These are phyloP conservation scores for Yamadazyma phyllophila DNA, from an alignment of 805 yeast genomes.

Conservation along the genomic window DNA sequence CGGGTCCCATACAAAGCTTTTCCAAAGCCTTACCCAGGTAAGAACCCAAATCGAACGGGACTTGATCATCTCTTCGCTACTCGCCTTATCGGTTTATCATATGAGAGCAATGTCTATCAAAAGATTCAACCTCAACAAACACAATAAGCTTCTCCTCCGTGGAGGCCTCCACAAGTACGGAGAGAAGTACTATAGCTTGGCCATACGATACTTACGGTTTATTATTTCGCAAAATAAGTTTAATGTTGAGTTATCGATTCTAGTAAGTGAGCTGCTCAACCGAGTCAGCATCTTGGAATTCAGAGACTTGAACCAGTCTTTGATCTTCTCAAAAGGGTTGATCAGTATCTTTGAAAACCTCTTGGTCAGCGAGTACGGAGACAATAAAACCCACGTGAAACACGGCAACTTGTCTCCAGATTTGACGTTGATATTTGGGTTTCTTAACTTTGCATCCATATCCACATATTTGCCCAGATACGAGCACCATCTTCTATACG, in stretches of 20 bases:
- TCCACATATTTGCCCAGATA: conserved; percentile 18
- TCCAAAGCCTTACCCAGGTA: background rate
- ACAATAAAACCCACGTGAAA: background rate
- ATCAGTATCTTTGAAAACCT: conserved; percentile 18
- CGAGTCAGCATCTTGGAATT: conserved; percentile 22
- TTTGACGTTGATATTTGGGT: conserved; percentile 11
- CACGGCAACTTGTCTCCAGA: conserved; percentile 1
- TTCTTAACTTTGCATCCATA: conserved; percentile 18
- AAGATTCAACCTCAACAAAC: conserved; percentile 5
- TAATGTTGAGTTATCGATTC: conserved; percentile 16
- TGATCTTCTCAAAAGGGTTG: conserved; percentile 23
- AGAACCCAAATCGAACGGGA: background rate
- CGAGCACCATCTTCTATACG: conserved; percentile 14
- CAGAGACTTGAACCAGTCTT: conserved; percentile 15
- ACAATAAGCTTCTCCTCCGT: conserved; percentile 4
- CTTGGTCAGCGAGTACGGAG: background rate
- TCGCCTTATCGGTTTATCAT: conserved; percentile 13
- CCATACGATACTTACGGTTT: conserved; percentile 7
- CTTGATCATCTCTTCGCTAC: conserved; percentile 8
- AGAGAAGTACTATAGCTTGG: conserved; percentile 8
- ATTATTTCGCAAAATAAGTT: conserved; percentile 6
- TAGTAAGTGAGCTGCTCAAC: conserved; percentile 20
- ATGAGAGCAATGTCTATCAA: conserved; percentile 13
- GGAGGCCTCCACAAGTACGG: conserved; percentile 5
- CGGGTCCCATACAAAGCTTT: background rate